phyloP scores from a whole-genome alignment of 164 flowering plant species.

The Platanus orientalis region DNA sequence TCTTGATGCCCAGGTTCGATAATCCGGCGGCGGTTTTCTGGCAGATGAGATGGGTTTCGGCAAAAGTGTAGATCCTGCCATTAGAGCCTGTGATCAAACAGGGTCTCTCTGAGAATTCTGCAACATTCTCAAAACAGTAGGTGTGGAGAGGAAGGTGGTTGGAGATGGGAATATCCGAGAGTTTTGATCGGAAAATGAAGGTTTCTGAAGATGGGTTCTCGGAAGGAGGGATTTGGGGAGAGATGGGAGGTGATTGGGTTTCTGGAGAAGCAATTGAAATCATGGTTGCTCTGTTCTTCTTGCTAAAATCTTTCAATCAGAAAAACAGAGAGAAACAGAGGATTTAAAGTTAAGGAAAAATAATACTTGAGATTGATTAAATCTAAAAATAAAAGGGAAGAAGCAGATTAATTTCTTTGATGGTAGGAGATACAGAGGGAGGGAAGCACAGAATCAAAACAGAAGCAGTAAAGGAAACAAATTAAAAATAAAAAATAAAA shows the following conservation, averaged over 20 bases:
- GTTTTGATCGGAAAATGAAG: conserved; percentile 46
- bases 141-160: conserved; percentile 63
- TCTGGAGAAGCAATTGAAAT: conserved; percentile 34
- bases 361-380: neutral
- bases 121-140: conserved; percentile 51
- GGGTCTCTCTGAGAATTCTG: conserved; percentile 31
- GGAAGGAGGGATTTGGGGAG: conserved; percentile 2
- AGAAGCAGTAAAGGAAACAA: too few relatives aligned
- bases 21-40: conserved; percentile 51
- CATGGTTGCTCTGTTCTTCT: conserved; percentile 13
- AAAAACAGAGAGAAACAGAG: conserved; percentile 1
- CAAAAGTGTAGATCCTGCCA: conserved; percentile 34
- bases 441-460: too few relatives aligned
- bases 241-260: conserved; percentile 9
- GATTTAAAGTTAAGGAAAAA: neutral
- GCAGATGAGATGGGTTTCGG: conserved; percentile 46
- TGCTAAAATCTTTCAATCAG: neutral
- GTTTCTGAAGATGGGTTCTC: neutral
- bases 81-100: conserved; percentile 49
- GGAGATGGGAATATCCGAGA: conserved; percentile 59
- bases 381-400: too few relatives aligned
- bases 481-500: too few relatives aligned
- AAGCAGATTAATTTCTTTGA: too few relatives aligned
- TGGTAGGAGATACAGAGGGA: neutral
- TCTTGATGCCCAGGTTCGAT: conserved; percentile 37